Evolutionary conservation across 2,329 filamentous ascomycete species (phyloP), one percentile per base, ranked within the genome.

Genomic region (Blastomyces gilchristii): DNA sequence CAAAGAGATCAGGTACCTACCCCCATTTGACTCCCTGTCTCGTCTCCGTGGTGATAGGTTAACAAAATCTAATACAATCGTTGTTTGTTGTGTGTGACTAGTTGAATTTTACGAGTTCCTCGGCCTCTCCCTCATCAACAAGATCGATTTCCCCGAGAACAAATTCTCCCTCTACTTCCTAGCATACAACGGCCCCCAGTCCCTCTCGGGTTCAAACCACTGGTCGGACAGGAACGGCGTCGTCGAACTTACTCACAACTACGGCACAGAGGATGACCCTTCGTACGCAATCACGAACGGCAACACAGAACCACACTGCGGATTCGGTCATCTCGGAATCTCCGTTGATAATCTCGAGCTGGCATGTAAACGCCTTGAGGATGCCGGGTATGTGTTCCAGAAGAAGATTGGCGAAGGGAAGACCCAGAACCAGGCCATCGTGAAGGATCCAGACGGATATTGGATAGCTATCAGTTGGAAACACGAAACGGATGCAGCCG

Each of bases 131-230:
- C 78, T 91, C 66, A 83, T 97, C 75, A 86, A 90, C 72, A 89
- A 92, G 78, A 81, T 94, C 57, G 81, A 88, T 66, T 89, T 91
- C 72, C 89, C 92, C 16, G 91, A 96, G 65, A 85, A 85, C 76
- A 96, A 95, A 73, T 97, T 97, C 76, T 90, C 94, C 71, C 85
- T 97, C 37, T 97, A 97, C 81, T 97, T 97, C 79, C 82, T 99
- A 65, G 91, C 87, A 64, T 97, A 95, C 78, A 88, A 96, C 73
- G 84, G 85, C 41, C 85, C 90, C 11, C 81, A 83, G 47, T 88
- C 93, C 16, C 79, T 85, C n/a, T 94, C 89, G 11, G 80, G 83
- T 63, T 88, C 87, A 70, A 86, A 86, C 67, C 84, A 87, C 71
- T 92, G 87, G 79, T 85, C 83, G 6, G 90, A 96, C 76, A 88